phyloP scores from a whole-genome alignment of 352 stramenopile genomes.

The Pythium scleroteichum region DNA sequence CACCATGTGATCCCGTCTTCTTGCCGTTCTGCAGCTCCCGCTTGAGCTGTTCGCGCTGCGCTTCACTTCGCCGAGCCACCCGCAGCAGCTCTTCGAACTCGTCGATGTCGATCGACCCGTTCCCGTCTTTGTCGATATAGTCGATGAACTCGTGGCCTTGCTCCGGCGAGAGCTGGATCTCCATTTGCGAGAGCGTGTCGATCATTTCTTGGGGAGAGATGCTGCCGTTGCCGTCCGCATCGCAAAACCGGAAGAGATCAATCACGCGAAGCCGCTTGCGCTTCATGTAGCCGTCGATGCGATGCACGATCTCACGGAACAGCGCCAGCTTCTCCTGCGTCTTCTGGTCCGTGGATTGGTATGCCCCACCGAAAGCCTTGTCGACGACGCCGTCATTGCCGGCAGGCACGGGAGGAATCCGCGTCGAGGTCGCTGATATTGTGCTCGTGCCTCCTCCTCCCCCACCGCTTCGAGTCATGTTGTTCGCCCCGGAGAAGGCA shows the following conservation, averaged over 20 bases:
- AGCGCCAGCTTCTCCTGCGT: constrained; percentile 68
- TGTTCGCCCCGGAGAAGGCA: neutral
- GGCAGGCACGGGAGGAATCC: constrained; percentile 13
- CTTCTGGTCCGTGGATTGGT: constrained; percentile 67
- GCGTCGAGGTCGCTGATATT: constrained; percentile 3
- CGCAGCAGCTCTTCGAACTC: constrained; percentile 85
- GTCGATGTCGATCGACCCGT: constrained; percentile 83
- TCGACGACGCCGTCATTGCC: constrained; percentile 28
- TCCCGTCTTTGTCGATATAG: constrained; percentile 83
- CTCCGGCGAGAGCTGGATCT: constrained; percentile 71
- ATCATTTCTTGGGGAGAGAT: constrained; percentile 84
- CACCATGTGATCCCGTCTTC: too few species aligned
- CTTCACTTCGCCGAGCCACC: constrained; percentile 64
- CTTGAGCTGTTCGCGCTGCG: constrained; percentile 70
- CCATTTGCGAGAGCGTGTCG: constrained; percentile 82
- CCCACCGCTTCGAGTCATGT: neutral
- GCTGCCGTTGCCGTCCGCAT: constrained; percentile 74
- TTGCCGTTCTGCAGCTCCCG: constrained; percentile 60
- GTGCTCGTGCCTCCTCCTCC: constrained; percentile 1
- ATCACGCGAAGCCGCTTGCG: constrained; percentile 82
- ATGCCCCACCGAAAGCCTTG: constrained; percentile 47
- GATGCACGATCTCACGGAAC: constrained; percentile 74
- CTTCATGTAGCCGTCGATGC: constrained; percentile 85
- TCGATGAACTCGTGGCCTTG: constrained; percentile 72
- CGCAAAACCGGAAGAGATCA: constrained; percentile 85